Percentiles rank a stretch among this genome's conserved stretches.
Conservation (phyloP, 768 basidiomycete species). For the Tylopilus subfusipes region DNA sequence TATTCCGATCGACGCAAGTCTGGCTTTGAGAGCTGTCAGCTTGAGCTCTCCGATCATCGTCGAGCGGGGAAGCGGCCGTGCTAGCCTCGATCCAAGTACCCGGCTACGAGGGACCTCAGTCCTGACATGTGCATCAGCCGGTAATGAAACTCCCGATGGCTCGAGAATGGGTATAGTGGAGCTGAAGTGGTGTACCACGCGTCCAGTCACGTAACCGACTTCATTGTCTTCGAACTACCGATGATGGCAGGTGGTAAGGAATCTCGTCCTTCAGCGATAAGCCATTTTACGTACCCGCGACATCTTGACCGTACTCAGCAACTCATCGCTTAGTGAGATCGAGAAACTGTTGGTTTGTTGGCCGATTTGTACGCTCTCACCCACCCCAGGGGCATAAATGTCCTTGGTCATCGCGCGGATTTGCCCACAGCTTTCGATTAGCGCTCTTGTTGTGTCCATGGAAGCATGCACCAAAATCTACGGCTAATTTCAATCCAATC, state of each 20-base stretch:
- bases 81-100: slow-evolving; percentile 62
- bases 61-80: slow-evolving; percentile 71
- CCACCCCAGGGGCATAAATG: slow-evolving; percentile 72
- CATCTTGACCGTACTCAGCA: slow-evolving; percentile 76
- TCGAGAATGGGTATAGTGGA: slow-evolving; percentile 90
- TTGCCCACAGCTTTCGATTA: slow-evolving; percentile 77
- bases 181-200: slow-evolving; percentile 79
- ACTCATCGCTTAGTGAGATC: slow-evolving; percentile 86
- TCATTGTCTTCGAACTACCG: slow-evolving; percentile 95
- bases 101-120: slow-evolving; percentile 34
- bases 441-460: slow-evolving; percentile 57
- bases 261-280: background rate
- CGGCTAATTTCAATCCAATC: background rate
- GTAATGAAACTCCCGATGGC: slow-evolving; percentile 42
- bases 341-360: slow-evolving; percentile 96
- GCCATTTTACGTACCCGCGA: slow-evolving; percentile 62
- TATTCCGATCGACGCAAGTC: slow-evolving; percentile 69
- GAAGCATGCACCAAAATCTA: slow-evolving; percentile 90
- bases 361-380: slow-evolving; percentile 86
- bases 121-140: slow-evolving; percentile 20
- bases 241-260: slow-evolving; percentile 1
- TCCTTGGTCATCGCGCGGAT: slow-evolving; percentile 91
- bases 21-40: slow-evolving; percentile 82
- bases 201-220: slow-evolving; percentile 87
- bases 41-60: slow-evolving; percentile 98